Conservation (phyloP, 192 early-diverging fungal genomes). For the Rhizoclosmatium sp. region DNA sequence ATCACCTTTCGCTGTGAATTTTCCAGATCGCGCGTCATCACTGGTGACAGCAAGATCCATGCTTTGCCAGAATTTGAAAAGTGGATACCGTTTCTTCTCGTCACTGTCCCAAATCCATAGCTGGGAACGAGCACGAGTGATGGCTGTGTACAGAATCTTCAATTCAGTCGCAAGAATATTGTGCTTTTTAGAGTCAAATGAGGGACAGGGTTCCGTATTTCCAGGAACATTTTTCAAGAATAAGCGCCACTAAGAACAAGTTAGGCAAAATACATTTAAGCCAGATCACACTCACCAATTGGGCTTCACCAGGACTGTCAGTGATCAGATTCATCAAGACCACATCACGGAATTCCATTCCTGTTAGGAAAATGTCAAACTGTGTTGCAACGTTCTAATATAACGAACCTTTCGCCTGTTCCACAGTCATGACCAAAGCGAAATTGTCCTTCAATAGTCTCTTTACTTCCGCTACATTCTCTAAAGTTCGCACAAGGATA, state of each 20-base stretch:
- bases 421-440: slow-evolving; percentile 41
- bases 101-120: slow-evolving; percentile 28
- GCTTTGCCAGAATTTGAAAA: slow-evolving; percentile 36
- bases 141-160: slow-evolving; percentile 38
- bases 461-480: slow-evolving; percentile 17
- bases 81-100: slow-evolving; percentile 19
- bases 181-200: slow-evolving; percentile 31
- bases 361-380: slow-evolving; percentile 1
- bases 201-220: background rate
- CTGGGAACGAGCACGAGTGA: slow-evolving; percentile 35
- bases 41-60: slow-evolving; percentile 21
- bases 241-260: slow-evolving; percentile 22
- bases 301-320: background rate
- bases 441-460: background rate
- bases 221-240: background rate
- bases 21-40: slow-evolving; percentile 31
- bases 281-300: slow-evolving; percentile 4
- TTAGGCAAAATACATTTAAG: background rate
- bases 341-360: slow-evolving; percentile 35
- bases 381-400: background rate
- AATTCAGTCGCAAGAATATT: slow-evolving; percentile 40
- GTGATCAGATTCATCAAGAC: slow-evolving; percentile 27
- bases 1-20: slow-evolving; percentile 21
- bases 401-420: slow-evolving; percentile 35
- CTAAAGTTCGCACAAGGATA: slow-evolving; percentile 33